These are phyloP conservation scores for Phytophthora agathidicida DNA, from an alignment of 352 stramenopile species.

Conservation along the genomic window DNA sequence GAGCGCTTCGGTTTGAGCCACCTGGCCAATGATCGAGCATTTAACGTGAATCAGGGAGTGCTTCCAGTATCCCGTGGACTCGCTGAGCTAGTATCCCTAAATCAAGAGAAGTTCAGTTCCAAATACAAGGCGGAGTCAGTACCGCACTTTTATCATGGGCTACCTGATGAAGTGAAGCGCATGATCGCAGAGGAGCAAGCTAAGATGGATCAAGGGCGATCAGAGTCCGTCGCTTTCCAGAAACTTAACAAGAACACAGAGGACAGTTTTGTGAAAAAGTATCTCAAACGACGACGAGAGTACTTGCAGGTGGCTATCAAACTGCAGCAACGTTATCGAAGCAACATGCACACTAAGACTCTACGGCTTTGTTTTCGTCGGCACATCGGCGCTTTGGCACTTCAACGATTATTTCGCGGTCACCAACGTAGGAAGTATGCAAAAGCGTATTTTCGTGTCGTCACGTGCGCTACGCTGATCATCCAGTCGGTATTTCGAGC, in stretches of 20 bases:
- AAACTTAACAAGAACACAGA: conserved; percentile 69
- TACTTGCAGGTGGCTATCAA: conserved; percentile 49
- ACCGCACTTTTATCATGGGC: conserved; percentile 82
- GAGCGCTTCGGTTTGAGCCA: conserved; percentile 64
- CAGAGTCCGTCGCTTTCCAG: conserved; percentile 21
- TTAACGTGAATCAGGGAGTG: conserved; percentile 41
- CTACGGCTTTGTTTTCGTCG: conserved; percentile 47
- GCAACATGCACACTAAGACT: conserved; percentile 52
- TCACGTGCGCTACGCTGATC: conserved; percentile 58
- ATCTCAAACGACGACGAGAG: conserved; percentile 61
- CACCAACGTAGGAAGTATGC: conserved; percentile 56
- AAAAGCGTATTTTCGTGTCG: conserved; percentile 53
- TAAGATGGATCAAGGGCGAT: conserved; percentile 18
- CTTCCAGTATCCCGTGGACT: conserved; percentile 46
- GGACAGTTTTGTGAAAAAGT: conserved; percentile 55
- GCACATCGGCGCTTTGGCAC: conserved; percentile 49
- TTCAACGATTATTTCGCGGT: conserved; percentile 70
- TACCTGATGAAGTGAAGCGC: conserved; percentile 73
- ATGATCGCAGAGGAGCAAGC: conserved; percentile 70
- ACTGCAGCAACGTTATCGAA: conserved; percentile 58
- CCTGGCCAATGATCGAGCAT: conserved; percentile 51
- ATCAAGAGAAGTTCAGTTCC: conserved; percentile 43
- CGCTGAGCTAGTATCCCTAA: conserved; percentile 42
- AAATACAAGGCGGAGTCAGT: conserved; percentile 34
- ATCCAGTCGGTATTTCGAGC: conserved; percentile 76